A percentile compares a stretch with the other conserved stretches of the same genome.
phyloP scores from a whole-genome alignment of 2,329 filamentous ascomycete genomes.

The Graphilbum fragrans region DNA sequence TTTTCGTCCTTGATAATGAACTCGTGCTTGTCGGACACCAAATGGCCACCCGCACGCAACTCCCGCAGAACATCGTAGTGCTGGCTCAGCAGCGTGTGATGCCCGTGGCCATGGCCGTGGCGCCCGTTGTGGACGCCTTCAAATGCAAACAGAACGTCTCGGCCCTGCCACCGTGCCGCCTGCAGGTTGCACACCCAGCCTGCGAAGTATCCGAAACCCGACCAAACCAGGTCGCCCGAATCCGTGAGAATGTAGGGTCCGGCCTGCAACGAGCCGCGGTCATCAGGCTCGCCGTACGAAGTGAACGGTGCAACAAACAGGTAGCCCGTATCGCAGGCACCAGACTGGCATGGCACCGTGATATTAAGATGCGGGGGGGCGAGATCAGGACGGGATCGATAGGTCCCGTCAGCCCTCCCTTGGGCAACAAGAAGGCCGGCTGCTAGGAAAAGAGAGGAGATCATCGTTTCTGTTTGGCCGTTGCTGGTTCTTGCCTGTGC shows the following conservation, averaged over 20 bases:
- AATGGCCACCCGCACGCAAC: constrained; percentile 34
- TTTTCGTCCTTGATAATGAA: constrained; percentile 40
- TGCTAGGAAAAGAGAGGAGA: not conserved
- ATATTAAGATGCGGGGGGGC: constrained; percentile 20
- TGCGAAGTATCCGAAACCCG: constrained; percentile 37
- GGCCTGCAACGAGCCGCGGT: constrained; percentile 26
- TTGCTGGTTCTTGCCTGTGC: too few relatives aligned
- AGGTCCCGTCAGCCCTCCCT: constrained; percentile 1
- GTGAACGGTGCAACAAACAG: constrained; percentile 13
- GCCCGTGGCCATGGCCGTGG: constrained; percentile 42
- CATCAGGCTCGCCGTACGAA: constrained; percentile 11
- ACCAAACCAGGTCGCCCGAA: constrained; percentile 44
- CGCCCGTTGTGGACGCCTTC: constrained; percentile 38
- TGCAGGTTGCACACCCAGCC: constrained; percentile 44
- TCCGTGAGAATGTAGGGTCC: constrained; percentile 43
- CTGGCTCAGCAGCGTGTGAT: constrained; percentile 38
- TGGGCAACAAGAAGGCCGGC: not conserved
- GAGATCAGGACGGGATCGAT: constrained; percentile 15
- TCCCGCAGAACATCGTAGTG: constrained; percentile 42
- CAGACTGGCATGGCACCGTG: constrained; percentile 19
- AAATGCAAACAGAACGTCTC: constrained; percentile 40
- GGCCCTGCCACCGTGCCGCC: constrained; percentile 32
- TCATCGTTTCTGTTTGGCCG: too few relatives aligned
- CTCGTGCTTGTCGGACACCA: constrained; percentile 39
- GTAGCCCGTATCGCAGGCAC: constrained; percentile 22